Evolutionary conservation across 2,329 filamentous ascomycete genomes (phyloP).

Genomic region (Sporothrix dimorphospora): DNA sequence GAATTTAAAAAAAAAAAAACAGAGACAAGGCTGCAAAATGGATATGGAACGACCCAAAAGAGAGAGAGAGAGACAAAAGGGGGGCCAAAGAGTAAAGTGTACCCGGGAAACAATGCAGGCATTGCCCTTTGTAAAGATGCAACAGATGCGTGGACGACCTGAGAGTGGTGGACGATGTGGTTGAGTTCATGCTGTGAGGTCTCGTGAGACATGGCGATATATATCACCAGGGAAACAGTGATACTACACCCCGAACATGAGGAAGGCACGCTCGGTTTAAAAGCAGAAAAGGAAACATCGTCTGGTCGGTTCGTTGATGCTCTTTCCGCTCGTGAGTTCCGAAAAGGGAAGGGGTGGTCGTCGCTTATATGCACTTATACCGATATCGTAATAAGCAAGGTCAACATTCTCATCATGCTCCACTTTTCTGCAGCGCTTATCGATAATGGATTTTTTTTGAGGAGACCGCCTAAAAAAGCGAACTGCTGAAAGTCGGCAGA

Average conservation of each 20-base stretch:
- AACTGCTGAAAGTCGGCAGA: conserved; percentile 20
- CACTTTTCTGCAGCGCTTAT: conserved; percentile 19
- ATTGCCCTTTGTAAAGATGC: too few relatives aligned
- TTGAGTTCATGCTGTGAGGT: too few relatives aligned
- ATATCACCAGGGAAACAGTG: neutral
- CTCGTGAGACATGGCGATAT: neutral
- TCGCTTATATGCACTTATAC: conserved; percentile 14
- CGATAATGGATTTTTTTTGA: conserved; percentile 20
- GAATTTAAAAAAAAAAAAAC: too few relatives aligned
- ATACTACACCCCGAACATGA: neutral
- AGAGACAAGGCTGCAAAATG: too few relatives aligned
- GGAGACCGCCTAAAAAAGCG: conserved; percentile 25
- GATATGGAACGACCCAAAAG: too few relatives aligned
- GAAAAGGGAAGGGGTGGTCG: neutral
- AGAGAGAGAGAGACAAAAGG: too few relatives aligned
- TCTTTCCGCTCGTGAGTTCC: neutral
- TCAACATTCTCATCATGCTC: neutral
- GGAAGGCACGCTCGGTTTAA: neutral
- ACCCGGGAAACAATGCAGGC: too few relatives aligned
- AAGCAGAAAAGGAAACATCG: neutral
- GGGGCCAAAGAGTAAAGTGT: neutral
- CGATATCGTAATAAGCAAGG: neutral
- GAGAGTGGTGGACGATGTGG: too few relatives aligned
- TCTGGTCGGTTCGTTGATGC: neutral
- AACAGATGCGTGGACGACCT: too few relatives aligned